Evolutionary conservation across 164 flowering plant species (phyloP).

Genomic region (Annona cherimola): DNA sequence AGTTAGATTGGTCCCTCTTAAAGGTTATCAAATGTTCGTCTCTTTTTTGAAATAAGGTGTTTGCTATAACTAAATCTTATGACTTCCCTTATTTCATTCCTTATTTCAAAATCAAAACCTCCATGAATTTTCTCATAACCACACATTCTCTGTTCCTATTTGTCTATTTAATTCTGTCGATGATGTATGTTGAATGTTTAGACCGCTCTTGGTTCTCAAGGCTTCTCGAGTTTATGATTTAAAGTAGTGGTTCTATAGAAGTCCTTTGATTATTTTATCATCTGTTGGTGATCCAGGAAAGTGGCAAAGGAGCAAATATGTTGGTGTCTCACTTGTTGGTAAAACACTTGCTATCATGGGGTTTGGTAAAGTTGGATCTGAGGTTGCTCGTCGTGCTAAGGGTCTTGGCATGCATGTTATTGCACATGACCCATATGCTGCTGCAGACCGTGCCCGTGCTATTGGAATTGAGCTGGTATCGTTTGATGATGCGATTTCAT

Average conservation of each 20-base stretch:
- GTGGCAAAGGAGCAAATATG: slow-evolving; percentile 67
- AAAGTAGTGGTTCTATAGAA: not conserved
- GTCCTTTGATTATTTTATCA: not conserved
- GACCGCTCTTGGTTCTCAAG: no score
- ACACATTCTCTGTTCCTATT: no score
- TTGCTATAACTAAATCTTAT: no score
- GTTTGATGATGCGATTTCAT: slow-evolving; percentile 63
- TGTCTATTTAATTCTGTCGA: no score
- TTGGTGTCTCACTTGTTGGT: slow-evolving; percentile 82
- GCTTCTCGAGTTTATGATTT: no score
- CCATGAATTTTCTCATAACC: no score
- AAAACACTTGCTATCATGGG: slow-evolving; percentile 79
- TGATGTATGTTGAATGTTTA: no score
- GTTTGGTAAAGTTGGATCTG: slow-evolving; percentile 84
- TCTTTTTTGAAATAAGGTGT: no score
- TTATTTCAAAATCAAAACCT: no score
- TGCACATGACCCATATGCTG: slow-evolving; percentile 81
- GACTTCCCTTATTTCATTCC: no score
- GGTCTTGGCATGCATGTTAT: slow-evolving; percentile 80
- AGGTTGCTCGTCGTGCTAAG: slow-evolving; percentile 82
- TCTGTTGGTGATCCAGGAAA: slow-evolving; percentile 37
- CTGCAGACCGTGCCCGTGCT: slow-evolving; percentile 79
- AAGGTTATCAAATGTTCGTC: no score
- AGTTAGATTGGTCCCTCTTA: no score
- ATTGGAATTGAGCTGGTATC: slow-evolving; percentile 66